Conservation (phyloP, 176 grass and related monocot species). For the Aegilops tauschii region DNA sequence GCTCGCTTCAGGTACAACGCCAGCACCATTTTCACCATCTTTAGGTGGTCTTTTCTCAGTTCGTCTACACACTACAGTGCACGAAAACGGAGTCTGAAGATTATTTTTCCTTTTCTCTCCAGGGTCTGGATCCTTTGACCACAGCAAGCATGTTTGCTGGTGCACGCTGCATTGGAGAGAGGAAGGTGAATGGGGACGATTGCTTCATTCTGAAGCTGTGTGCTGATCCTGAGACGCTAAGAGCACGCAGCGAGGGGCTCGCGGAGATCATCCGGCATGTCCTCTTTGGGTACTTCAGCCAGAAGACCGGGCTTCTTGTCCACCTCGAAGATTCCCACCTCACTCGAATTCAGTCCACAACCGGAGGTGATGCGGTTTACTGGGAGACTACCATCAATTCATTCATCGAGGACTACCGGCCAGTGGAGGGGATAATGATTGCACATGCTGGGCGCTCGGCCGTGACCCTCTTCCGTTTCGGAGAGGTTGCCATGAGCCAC, state of each 20-base stretch:
- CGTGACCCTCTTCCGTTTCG: slow-evolving; percentile 76
- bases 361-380: slow-evolving; percentile 78
- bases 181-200: slow-evolving; percentile 80
- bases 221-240: slow-evolving; percentile 71
- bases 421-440: slow-evolving; percentile 72
- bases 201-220: slow-evolving; percentile 88
- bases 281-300: slow-evolving; percentile 86
- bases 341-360: slow-evolving; percentile 70
- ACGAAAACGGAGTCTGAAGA: not conserved
- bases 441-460: slow-evolving; percentile 65
- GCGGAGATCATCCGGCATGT: slow-evolving; percentile 84
- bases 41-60: not conserved
- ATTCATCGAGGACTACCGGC: slow-evolving; percentile 72
- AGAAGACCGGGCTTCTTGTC: slow-evolving; percentile 70
- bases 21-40: not conserved
- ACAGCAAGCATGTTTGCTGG: slow-evolving; percentile 72
- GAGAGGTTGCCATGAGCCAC: slow-evolving; percentile 76
- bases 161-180: slow-evolving; percentile 75
- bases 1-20: slow-evolving; percentile 57
- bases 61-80: not conserved
- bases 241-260: slow-evolving; percentile 68
- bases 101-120: slow-evolving; percentile 20
- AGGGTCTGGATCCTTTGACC: slow-evolving; percentile 85
- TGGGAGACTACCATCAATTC: slow-evolving; percentile 89
- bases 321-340: slow-evolving; percentile 80